These are phyloP conservation scores for Colletotrichum eleusines DNA, from an alignment of 2,329 filamentous ascomycete genomes.

Conservation along the genomic window DNA sequence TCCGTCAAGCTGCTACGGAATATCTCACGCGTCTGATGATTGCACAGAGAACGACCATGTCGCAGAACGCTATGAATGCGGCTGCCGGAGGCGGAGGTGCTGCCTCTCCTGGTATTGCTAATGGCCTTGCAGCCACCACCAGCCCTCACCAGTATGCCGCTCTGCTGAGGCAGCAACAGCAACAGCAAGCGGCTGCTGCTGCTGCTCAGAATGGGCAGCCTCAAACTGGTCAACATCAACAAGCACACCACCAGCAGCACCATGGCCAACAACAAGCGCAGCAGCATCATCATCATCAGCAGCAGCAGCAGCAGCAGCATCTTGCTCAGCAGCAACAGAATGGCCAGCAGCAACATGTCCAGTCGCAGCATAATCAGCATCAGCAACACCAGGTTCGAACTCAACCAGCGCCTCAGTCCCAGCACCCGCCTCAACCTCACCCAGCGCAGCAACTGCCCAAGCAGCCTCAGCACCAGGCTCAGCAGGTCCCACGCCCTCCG, in stretches of 20 bases:
- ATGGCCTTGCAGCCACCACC: conserved; percentile 60
- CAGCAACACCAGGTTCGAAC: conserved; percentile 29
- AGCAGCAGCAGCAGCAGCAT: conserved; percentile 27
- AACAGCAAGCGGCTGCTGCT: conserved; percentile 55
- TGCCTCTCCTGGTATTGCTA: conserved; percentile 57
- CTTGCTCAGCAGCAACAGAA: conserved; percentile 30
- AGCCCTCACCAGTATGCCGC: conserved; percentile 72
- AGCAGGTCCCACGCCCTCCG: conserved; percentile 43
- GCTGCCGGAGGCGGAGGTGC: conserved; percentile 60
- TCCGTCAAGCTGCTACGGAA: conserved; percentile 64
- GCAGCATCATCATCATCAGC: conserved; percentile 33
- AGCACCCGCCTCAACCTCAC: conserved; percentile 32
- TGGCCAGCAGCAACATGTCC: conserved; percentile 24
- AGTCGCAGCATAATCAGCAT: conserved; percentile 32
- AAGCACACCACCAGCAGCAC: conserved; percentile 39
- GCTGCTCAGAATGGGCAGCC: conserved; percentile 44
- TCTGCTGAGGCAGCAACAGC: conserved; percentile 68
- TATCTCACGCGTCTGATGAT: conserved; percentile 62
- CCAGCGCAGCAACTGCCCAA: conserved; percentile 48
- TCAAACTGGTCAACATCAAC: conserved; percentile 44
- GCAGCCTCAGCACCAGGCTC: conserved; percentile 31
- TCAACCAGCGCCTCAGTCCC: conserved; percentile 18
- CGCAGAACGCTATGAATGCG: conserved; percentile 66
- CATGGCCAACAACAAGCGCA: conserved; percentile 31
- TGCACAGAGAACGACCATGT: conserved; percentile 57